phyloP scores from a whole-genome alignment of 139 green algal genomes.

The Closterium sp. region DNA sequence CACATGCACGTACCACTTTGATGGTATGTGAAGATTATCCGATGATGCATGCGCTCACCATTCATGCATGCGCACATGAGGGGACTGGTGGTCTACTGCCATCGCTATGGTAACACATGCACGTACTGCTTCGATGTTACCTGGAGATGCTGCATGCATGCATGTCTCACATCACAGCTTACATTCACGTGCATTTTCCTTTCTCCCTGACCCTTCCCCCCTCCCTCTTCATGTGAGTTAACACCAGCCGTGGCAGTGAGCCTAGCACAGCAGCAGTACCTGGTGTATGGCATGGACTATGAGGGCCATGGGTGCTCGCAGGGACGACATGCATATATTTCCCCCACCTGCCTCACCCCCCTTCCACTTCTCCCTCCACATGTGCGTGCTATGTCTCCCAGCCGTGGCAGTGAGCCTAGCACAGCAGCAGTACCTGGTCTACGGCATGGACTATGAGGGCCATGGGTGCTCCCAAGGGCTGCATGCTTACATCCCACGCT shows the following conservation, averaged over 20 bases:
- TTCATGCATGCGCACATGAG: too few species aligned
- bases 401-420: constrained; percentile 27
- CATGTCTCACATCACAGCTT: too few species aligned
- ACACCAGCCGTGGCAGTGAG: constrained; percentile 18
- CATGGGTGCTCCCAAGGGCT: constrained; percentile 38
- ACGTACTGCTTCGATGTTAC: too few species aligned
- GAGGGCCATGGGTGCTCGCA: constrained; percentile 20
- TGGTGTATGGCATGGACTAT: constrained; percentile 38
- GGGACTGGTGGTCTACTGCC: too few species aligned
- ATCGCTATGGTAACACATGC: too few species aligned
- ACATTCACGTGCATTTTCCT: too few species aligned
- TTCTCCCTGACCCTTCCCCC: too few species aligned
- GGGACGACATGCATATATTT: constrained; percentile 27
- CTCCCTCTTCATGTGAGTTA: too few species aligned
- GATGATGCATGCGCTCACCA: too few species aligned
- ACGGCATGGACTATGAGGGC: constrained; percentile 37
- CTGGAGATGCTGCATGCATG: too few species aligned
- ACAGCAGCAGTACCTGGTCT: constrained; percentile 15
- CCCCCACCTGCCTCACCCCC: too few species aligned
- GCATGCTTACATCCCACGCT: constrained; percentile 36
- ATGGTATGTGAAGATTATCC: not conserved
- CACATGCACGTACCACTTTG: constrained; percentile 38
- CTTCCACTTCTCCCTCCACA: not conserved
- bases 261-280: constrained; percentile 18
- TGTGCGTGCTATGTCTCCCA: not conserved